Percentiles rank a stretch among this genome's conserved stretches.
phyloP scores from a whole-genome alignment of 2,329 filamentous ascomycete species.

The Orbilia javanica region DNA sequence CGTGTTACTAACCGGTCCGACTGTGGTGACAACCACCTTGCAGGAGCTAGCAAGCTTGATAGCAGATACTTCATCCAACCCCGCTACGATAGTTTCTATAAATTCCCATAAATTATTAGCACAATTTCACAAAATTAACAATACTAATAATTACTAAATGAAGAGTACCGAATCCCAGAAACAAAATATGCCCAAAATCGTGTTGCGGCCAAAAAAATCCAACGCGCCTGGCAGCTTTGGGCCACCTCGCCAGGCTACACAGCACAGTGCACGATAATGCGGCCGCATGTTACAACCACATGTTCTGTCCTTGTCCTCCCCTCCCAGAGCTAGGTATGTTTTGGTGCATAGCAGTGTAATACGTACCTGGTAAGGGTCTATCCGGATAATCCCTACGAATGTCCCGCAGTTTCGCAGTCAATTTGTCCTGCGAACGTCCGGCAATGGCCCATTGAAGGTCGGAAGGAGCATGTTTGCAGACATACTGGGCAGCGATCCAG shows the following conservation, averaged over 20 bases:
- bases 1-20: conserved; percentile 55
- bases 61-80: conserved; percentile 59
- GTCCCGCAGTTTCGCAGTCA: conserved; percentile 76
- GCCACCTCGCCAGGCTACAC: conserved; percentile 3
- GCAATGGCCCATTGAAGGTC: conserved; percentile 89
- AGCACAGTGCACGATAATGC: conserved; percentile 11
- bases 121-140: conserved; percentile 62
- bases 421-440: conserved; percentile 81
- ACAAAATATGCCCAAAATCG: not conserved
- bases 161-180: too few species aligned
- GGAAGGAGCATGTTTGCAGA: conserved; percentile 77
- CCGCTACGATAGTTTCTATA: conserved; percentile 60
- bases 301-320: too few species aligned
- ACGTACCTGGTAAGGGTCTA: conserved; percentile 76
- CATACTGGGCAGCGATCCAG: conserved; percentile 79
- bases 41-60: conserved; percentile 59
- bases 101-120: conserved; percentile 64
- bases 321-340: not conserved
- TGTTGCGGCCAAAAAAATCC: conserved; percentile 19
- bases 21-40: conserved; percentile 60
- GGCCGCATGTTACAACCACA: conserved; percentile 2
- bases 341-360: conserved; percentile 2
- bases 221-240: conserved; percentile 12
- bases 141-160: not conserved
- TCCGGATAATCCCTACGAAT: conserved; percentile 77